Percentiles rank a stretch among this genome's conserved stretches.
Evolutionary conservation across 2,329 filamentous ascomycete genomes (phyloP).

Genomic region (Alternaria triticina): DNA sequence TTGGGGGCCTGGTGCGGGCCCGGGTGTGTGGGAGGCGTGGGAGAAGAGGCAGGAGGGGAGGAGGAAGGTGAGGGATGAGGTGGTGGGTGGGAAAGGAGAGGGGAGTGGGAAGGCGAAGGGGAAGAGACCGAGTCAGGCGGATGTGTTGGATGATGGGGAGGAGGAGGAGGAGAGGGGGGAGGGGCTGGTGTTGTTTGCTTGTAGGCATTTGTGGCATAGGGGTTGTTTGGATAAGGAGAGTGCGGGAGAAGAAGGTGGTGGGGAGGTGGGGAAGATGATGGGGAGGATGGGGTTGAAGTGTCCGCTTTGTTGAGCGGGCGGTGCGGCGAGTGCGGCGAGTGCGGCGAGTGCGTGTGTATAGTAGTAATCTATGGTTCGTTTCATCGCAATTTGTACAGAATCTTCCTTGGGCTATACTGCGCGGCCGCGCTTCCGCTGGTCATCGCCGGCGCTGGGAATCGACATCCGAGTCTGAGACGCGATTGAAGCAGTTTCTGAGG

Average conservation of each 20-base stretch:
- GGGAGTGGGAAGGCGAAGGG: slow-evolving; percentile 54
- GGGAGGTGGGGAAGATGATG: slow-evolving; percentile 1
- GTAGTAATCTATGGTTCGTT: neutral
- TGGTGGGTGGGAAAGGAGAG: slow-evolving; percentile 49
- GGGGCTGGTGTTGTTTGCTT: slow-evolving; percentile 48
- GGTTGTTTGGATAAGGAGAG: slow-evolving; percentile 39
- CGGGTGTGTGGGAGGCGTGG: slow-evolving; percentile 82
- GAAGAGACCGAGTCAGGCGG: slow-evolving; percentile 17
- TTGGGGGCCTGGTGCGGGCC: slow-evolving; percentile 87
- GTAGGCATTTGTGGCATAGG: slow-evolving; percentile 50
- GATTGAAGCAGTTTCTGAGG: too few species aligned
- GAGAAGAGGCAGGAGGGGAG: slow-evolving; percentile 59
- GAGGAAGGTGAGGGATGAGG: slow-evolving; percentile 54
- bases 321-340: too few species aligned
- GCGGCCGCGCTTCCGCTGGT: too few species aligned
- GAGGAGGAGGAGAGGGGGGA: slow-evolving; percentile 5
- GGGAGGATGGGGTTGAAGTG: slow-evolving; percentile 29
- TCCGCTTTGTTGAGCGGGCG: slow-evolving; percentile 33
- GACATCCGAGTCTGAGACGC: too few species aligned
- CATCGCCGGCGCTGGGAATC: too few species aligned
- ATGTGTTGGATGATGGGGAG: slow-evolving; percentile 8
- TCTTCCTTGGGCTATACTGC: too few species aligned
- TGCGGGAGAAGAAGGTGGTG: neutral
- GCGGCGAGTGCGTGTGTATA: neutral
- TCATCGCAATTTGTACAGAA: neutral